Evolutionary conservation across 768 basidiomycete species (phyloP).

Genomic region (Suillus spraguei): DNA sequence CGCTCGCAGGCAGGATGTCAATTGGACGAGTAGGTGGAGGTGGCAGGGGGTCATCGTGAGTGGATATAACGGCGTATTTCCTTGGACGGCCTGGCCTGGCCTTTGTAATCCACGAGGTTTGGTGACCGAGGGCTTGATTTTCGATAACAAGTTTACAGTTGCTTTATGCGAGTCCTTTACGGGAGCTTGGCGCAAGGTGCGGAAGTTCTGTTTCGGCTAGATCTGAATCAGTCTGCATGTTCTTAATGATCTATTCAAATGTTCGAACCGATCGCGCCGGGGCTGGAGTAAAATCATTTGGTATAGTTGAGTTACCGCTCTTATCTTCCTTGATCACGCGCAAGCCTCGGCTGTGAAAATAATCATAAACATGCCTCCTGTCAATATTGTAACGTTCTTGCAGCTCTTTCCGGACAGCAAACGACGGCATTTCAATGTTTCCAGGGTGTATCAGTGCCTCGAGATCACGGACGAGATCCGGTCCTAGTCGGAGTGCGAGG

Average conservation of each 20-base stretch:
- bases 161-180: conserved; percentile 16
- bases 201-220: conserved; percentile 35
- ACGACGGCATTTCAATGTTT: conserved; percentile 74
- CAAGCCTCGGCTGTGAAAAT: conserved; percentile 67
- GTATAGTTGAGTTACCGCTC: conserved; percentile 48
- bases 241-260: conserved; percentile 13
- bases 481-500: conserved; percentile 65
- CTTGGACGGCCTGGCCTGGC: conserved; percentile 33
- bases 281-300: conserved; percentile 22
- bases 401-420: conserved; percentile 66
- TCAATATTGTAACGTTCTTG: conserved; percentile 73
- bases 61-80: conserved; percentile 18
- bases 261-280: conserved; percentile 23
- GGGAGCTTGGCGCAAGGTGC: conserved; percentile 31
- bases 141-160: conserved; percentile 7
- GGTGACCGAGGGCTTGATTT: not conserved
- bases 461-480: conserved; percentile 69
- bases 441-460: conserved; percentile 72
- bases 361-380: conserved; percentile 76
- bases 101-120: conserved; percentile 34
- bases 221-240: conserved; percentile 13
- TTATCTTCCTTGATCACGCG: conserved; percentile 69
- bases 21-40: conserved; percentile 21
- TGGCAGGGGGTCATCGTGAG: conserved; percentile 8
- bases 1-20: conserved; percentile 4